These are phyloP conservation scores for Suhomyces pyralidae DNA, from an alignment of 805 yeast genomes.

Conservation along the genomic window DNA sequence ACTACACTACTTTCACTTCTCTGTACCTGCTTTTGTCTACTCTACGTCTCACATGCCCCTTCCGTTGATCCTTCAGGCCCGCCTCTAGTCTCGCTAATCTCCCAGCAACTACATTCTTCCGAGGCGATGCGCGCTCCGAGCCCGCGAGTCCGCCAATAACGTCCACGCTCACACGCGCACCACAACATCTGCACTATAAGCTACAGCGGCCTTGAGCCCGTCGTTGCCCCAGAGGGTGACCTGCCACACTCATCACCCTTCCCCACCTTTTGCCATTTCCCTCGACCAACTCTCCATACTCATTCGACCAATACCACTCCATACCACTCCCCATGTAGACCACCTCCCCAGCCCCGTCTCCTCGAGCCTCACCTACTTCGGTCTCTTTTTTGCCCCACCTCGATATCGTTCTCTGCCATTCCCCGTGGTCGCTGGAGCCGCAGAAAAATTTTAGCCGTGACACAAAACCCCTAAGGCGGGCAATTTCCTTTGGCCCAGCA, in stretches of 20 bases:
- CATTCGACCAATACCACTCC: too few species aligned
- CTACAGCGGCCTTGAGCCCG: not conserved
- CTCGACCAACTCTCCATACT: too few species aligned
- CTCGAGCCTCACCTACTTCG: too few species aligned
- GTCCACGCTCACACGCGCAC: not conserved
- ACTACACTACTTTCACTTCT: too few species aligned
- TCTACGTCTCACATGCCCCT: not conserved
- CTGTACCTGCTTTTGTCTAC: not conserved
- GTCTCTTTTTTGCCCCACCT: too few species aligned
- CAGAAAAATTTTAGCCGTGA: not conserved
- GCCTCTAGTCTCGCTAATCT: conserved; percentile 1
- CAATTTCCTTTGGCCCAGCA: not conserved
- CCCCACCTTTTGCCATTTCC: not conserved
- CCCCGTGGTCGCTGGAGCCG: not conserved
- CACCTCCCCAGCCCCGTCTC: too few species aligned
- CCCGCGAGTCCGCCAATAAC: not conserved
- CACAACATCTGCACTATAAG: not conserved
- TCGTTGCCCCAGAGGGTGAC: not conserved
- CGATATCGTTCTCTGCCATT: not conserved
- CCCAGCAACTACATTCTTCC: not conserved
- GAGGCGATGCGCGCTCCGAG: not conserved
- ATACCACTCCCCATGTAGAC: too few species aligned
- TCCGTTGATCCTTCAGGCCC: not conserved
- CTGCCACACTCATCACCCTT: not conserved
- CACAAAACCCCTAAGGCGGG: conserved; percentile 1